Evolutionary conservation across 495 filamentous ascomycete species (phyloP).

Genomic region (Daldinia grandis): DNA sequence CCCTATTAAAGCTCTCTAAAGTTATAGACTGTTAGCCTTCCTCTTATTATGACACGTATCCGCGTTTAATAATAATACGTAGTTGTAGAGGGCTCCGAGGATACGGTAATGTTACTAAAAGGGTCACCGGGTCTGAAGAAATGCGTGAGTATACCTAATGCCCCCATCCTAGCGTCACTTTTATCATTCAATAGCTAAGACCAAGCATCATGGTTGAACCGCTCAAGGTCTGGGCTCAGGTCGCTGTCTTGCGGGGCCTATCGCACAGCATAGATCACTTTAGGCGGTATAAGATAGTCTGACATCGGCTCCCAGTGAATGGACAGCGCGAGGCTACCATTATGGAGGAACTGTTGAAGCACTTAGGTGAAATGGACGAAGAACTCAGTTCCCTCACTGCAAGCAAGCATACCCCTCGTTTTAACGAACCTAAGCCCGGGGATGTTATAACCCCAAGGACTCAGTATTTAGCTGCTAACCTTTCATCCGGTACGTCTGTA

Average conservation of each 20-base stretch:
- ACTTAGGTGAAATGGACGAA: not conserved
- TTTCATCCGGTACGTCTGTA: not conserved
- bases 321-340: not conserved
- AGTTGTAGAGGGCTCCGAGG: not conserved
- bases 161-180: not conserved
- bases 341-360: not conserved
- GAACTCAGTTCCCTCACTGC: not conserved
- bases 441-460: not conserved
- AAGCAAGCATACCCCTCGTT: not conserved
- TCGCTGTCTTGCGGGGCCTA: not conserved
- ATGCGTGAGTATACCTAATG: not conserved
- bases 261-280: not conserved
- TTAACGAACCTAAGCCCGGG: not conserved
- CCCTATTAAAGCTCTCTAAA: not conserved
- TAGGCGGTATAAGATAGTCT: not conserved
- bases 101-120: not conserved
- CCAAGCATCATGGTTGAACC: no score
- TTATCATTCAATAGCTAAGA: no score
- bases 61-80: not conserved
- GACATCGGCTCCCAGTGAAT: not conserved
- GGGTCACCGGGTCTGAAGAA: not conserved
- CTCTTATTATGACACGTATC: not conserved
- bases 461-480: not conserved
- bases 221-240: not conserved
- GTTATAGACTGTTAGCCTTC: not conserved